Base-by-base conservation (phyloP, 805 yeast genomes). In the Komagataella pseudopastoris region DNA sequence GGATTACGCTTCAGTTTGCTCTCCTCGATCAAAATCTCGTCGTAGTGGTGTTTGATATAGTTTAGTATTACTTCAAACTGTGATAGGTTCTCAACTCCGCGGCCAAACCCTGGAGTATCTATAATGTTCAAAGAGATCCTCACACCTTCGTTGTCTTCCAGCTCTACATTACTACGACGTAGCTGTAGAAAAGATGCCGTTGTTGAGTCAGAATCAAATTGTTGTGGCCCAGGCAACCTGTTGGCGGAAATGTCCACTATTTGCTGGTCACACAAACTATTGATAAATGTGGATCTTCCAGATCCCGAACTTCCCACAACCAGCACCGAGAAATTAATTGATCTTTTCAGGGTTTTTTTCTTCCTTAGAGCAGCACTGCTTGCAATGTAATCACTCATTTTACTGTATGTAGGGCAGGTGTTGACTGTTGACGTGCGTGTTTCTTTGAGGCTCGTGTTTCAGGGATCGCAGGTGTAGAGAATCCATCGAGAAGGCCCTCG, bases 221-320 rank as follows among this genome's bases (percentile, higher is more conserved):
- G 22, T 7, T 45, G 47, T 23, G 47, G 47, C n/a, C 55, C 54
- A 12, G 54, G 56, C 12, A 76, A 70, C 39, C 39, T 30, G 1
- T 88, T 81, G 30, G 83, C 76, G 2, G 86, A 78, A 0, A 81
- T 74, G 46, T 85, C 88, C 10, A 85, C 91, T 44, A 89, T 89
- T 58, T 85, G 81, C 56, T 89, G 93, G 54, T 86, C 96, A 69
- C 96, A 89, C 51, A 89, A 72, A 44, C 95, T 85, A 70, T 90
- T 89, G 64, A 90, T 87, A 60, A 89, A 84, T 4, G 96, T 89
- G n/a, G 96, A 85, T 64, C 96, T 78, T 16, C 96, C 96, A 48
- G 81, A 71, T 2, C 97, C 97, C 48, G 83, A 79, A 62, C 86
- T 85, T 46, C 96, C 97, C 52, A 88, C 83, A 44, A 87, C 82